Base-by-base conservation (phyloP, 495 filamentous ascomycete genomes). In the Hypoxylon cercidicola region DNA sequence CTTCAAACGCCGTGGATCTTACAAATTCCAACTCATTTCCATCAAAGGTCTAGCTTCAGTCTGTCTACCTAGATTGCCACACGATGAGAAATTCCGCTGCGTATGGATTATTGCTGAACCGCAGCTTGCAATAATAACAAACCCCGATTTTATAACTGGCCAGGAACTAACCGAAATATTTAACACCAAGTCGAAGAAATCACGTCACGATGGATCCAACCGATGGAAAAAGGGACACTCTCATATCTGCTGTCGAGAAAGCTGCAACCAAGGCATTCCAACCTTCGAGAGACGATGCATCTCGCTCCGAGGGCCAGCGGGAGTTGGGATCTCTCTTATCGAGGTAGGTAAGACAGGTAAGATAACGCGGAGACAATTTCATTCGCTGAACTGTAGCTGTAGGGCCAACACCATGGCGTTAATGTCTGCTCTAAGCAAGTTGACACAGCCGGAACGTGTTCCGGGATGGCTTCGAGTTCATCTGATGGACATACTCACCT, bases 401-500 rank as follows among this genome's bases (percentile, higher is more conserved):
- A 85, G 80, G 32, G 80, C 76, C 32, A 76, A 73, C 47, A 82
- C 79, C 4, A 66, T 79, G 19, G 60, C 72, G 13, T 63, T 83
- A 10, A 73, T 86, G 54, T 78, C 72, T 23, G 75, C 78, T 15
- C 62, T 85, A 43, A 84, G 78, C 57, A 70, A 76, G 21, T 67
- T 86, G 30, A 75, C 82, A 11, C 74, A 81, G 41, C 79, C 79
- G 4, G 77, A 72, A 25, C 60, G 75, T 21, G 72, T 76, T 5
- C 78, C 78, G 19, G 67, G 69, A 62, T 85, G 81, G 81, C 73
- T 88, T 25, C 82, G 79, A n/a, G 15, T 74, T 39, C 79, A 78
- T 58, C 52, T 87, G 3, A 76, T 90, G 15, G 83, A 86, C 13
- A 74, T 77, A 6, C 78, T 94, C 9, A 85, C 89, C 10, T 66